Evolutionary conservation across 2,329 filamentous ascomycete species (phyloP), one percentile per base, ranked within the genome.

Genomic region (Fragosphaeria purpurea): DNA sequence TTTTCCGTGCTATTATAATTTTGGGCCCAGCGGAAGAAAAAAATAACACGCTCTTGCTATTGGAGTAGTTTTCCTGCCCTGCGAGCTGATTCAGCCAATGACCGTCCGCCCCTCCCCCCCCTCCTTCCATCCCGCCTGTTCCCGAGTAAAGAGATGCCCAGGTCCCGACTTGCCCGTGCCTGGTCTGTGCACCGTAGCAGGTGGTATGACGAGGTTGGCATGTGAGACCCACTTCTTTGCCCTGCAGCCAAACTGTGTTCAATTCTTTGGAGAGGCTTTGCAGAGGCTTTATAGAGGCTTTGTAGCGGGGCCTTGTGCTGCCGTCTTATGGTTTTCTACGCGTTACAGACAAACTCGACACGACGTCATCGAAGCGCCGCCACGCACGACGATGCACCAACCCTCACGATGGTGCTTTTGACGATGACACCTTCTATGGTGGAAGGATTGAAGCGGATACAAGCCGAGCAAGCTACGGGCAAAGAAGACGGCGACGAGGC

Each of bases 361-460:
- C 22, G 22, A 22, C 22, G 22, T 22, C 22, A 22, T 22, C 13
- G 40, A 38, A 50, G 41, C 43, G 32, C 13, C 32, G 8, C 32
- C 8, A 12, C 37, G 40, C 38, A 22, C 22, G 22, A 22, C 22
- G 22, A 22, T 22, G 22, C 22, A 22, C 22, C 22, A 22, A 22
- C 22, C 6, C 12, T 42, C 33, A 13, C 34, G 6, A 91, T 91
- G 86, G 85, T 90, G 13, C 72, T 86, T 42, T 79, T 93, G 41
- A 86, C 82, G n/a, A 84, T 88, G 73, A 90, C 85, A 4, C 65
- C 77, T 58, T 71, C 77, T 58, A 79, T 87, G 34, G 78, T 83
- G 67, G 79, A 80, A 63, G 83, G 76, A 0, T 61, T 90, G 9
- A 59, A 70, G 12, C 11, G 63, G 64, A 8, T 49, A 31, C 53